Evolutionary conservation across 352 stramenopile species (phyloP).

Genomic region (Globisporangium abappressorium): DNA sequence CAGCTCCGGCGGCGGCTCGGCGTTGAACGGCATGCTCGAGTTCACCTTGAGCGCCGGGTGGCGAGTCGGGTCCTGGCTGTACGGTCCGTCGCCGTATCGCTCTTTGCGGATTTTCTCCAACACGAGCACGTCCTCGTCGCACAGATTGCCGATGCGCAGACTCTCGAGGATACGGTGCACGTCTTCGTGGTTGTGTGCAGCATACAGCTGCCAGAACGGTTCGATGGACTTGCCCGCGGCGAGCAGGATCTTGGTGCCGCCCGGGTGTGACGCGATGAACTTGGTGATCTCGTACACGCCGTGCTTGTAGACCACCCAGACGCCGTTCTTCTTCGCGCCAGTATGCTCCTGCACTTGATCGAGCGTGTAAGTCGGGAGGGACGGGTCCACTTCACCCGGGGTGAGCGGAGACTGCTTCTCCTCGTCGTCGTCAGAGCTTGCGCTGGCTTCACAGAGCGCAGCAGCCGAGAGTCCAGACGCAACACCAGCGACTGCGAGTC

Average conservation of each 20-base stretch:
- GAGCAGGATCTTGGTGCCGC: slow-evolving; percentile 88
- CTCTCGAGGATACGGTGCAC: slow-evolving; percentile 91
- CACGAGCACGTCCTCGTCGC: slow-evolving; percentile 85
- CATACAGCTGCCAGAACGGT: slow-evolving; percentile 96
- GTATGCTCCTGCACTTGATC: slow-evolving; percentile 74
- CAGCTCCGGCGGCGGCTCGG: slow-evolving; percentile 90
- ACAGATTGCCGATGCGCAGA: slow-evolving; percentile 88
- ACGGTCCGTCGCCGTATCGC: slow-evolving; percentile 88
- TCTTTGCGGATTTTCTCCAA: slow-evolving; percentile 82
- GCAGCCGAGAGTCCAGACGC: not conserved
- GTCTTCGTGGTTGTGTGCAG: slow-evolving; percentile 93
- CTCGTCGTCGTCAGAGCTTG: slow-evolving; percentile 3
- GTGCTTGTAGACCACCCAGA: slow-evolving; percentile 93
- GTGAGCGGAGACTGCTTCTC: slow-evolving; percentile 6
- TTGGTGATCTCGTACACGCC: slow-evolving; percentile 97
- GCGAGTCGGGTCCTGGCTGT: slow-evolving; percentile 90
- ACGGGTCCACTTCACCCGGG: slow-evolving; percentile 30
- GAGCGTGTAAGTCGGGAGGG: slow-evolving; percentile 65
- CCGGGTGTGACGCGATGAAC: slow-evolving; percentile 94
- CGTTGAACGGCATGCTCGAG: slow-evolving; percentile 94
- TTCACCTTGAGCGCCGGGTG: slow-evolving; percentile 90
- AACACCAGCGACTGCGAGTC: slow-evolving; percentile 9
- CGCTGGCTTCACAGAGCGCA: slow-evolving; percentile 20
- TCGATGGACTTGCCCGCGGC: slow-evolving; percentile 85
- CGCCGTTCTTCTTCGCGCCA: slow-evolving; percentile 63